phyloP scores from a whole-genome alignment of 1,139 yeast genomes.

The Debaryomyces sp. region DNA sequence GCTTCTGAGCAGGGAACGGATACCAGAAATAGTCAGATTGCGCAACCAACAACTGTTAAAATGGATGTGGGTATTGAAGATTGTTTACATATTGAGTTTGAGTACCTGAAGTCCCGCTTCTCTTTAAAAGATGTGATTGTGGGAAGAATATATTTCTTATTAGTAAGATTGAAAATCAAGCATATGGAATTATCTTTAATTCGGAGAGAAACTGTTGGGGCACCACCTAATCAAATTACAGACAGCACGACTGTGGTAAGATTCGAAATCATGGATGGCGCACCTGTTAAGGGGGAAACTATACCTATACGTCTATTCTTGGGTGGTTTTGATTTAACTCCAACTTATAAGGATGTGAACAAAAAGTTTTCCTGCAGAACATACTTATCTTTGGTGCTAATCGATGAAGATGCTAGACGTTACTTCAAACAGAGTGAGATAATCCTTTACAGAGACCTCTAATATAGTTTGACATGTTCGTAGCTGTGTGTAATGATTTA shows the following conservation, averaged over 20 bases:
- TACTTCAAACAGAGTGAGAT: constrained; percentile 96
- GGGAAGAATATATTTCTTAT: constrained; percentile 84
- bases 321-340: constrained; percentile 91
- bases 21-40: background rate
- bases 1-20: constrained; percentile 7
- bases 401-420: constrained; percentile 94
- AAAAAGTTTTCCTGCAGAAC: constrained; percentile 85
- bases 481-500: background rate
- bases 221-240: constrained; percentile 76
- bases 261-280: constrained; percentile 98
- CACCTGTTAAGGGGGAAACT: constrained; percentile 96
- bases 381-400: constrained; percentile 82
- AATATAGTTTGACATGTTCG: background rate
- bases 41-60: constrained; percentile 58
- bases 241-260: constrained; percentile 87
- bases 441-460: constrained; percentile 60
- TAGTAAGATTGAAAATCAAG: constrained; percentile 87
- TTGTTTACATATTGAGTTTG: constrained; percentile 95
- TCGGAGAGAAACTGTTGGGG: constrained; percentile 86
- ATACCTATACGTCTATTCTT: constrained; percentile 89
- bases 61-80: constrained; percentile 97
- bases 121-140: constrained; percentile 89
- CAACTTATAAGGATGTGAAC: constrained; percentile 83
- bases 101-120: constrained; percentile 82
- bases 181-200: constrained; percentile 93